A percentile compares a stretch with the other conserved stretches of the same genome.
Evolutionary conservation across 2,329 filamentous ascomycete genomes (phyloP).

Genomic region (Penicillium sp.): DNA sequence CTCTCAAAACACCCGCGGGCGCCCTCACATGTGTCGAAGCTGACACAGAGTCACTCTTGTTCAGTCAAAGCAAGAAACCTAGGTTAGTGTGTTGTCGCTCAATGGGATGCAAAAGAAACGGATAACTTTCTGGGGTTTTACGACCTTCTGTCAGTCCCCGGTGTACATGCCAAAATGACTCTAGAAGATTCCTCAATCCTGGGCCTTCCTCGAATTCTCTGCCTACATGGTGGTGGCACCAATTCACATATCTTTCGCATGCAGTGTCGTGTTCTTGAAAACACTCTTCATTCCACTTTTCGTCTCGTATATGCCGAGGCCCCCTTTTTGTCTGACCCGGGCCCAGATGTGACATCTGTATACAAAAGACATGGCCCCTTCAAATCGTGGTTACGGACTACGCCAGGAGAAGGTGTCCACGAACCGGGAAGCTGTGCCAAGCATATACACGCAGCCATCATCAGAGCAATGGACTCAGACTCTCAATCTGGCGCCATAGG

Average conservation of each 20-base stretch:
- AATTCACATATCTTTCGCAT: constrained; percentile 69
- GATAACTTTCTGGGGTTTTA: too few relatives aligned
- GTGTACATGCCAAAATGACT: too few relatives aligned
- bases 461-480: constrained; percentile 41
- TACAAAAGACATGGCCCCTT: constrained; percentile 70
- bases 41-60: too few relatives aligned
- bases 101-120: too few relatives aligned
- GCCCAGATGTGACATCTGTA: constrained; percentile 63
- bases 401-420: constrained; percentile 56
- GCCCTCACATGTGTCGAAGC: too few relatives aligned
- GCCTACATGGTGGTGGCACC: constrained; percentile 77
- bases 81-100: too few relatives aligned
- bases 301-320: constrained; percentile 73
- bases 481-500: constrained; percentile 54
- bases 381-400: constrained; percentile 64
- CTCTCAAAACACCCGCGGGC: too few relatives aligned
- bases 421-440: constrained; percentile 32
- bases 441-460: background rate
- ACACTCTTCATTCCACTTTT: constrained; percentile 58
- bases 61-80: too few relatives aligned
- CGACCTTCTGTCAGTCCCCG: too few relatives aligned
- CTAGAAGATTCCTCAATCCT: background rate
- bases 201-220: constrained; percentile 66
- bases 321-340: constrained; percentile 63
- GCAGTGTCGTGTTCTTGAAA: constrained; percentile 63